Evolutionary conservation across 352 stramenopile genomes (phyloP).

Genomic region (Pythium brassicae): DNA sequence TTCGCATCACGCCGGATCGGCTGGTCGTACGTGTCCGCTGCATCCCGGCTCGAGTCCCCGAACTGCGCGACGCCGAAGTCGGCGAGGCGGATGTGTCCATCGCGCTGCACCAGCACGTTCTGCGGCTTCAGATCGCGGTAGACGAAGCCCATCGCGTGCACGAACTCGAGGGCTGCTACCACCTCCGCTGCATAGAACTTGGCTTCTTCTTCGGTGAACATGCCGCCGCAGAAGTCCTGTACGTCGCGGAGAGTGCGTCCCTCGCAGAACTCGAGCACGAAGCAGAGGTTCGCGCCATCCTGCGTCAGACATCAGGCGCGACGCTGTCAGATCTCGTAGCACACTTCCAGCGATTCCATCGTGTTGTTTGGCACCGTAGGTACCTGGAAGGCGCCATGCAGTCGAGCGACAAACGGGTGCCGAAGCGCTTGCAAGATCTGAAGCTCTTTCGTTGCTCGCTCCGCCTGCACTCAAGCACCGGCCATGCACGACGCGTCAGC

Average conservation of each 20-base stretch:
- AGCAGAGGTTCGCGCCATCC: constrained; percentile 18
- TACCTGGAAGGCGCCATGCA: constrained; percentile 21
- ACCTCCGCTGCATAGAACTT: constrained; percentile 97
- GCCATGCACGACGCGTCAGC: background rate
- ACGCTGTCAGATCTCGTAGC: background rate
- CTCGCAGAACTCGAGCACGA: constrained; percentile 24
- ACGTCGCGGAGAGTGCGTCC: constrained; percentile 23
- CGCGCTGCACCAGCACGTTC: constrained; percentile 20
- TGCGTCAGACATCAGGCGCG: background rate
- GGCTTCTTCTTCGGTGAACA: constrained; percentile 17
- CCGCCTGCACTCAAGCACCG: constrained; percentile 5
- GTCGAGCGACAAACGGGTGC: constrained; percentile 25
- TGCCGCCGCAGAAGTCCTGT: constrained; percentile 14
- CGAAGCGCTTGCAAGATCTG: constrained; percentile 23
- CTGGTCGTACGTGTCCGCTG: background rate
- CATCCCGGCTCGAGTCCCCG: constrained; percentile 3
- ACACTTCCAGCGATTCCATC: background rate
- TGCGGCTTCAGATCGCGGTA: constrained; percentile 54
- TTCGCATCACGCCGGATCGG: constrained; percentile 22
- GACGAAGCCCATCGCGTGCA: background rate
- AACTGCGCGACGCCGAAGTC: constrained; percentile 26
- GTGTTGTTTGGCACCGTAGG: background rate
- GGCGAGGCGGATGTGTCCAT: constrained; percentile 22
- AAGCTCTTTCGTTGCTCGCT: constrained; percentile 20
- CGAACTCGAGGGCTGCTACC: constrained; percentile 86